Conservation (phyloP, 768 basidiomycete genomes). For the Suillus luteus region DNA sequence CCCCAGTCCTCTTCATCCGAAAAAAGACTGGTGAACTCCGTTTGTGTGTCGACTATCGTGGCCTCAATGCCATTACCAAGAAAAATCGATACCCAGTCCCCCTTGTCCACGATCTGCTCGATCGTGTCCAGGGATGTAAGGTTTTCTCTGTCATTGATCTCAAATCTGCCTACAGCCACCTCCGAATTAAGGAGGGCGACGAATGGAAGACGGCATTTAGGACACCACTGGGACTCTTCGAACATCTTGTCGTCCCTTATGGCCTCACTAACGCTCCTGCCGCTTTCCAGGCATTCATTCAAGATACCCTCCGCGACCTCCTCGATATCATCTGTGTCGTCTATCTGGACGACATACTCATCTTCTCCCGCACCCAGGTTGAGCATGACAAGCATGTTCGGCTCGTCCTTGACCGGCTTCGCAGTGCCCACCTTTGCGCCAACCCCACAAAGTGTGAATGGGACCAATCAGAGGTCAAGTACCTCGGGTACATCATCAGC, state of each 20-base stretch:
- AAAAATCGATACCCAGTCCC: constrained; percentile 39
- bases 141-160: constrained; percentile 40
- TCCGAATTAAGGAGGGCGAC: constrained; percentile 41
- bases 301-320: constrained; percentile 27
- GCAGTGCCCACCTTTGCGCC: too few relatives aligned
- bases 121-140: constrained; percentile 29
- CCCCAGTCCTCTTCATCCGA: constrained; percentile 37
- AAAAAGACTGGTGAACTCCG: constrained; percentile 31
- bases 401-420: too few relatives aligned
- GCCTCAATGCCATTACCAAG: constrained; percentile 37
- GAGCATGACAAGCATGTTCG: too few relatives aligned
- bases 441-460: too few relatives aligned
- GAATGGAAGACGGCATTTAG: constrained; percentile 46
- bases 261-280: constrained; percentile 43
- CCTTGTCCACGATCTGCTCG: constrained; percentile 34
- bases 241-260: constrained; percentile 41
- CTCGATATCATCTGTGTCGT: too few relatives aligned
- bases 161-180: constrained; percentile 37
- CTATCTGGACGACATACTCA: too few relatives aligned
- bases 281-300: constrained; percentile 44
- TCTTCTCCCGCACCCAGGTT: too few relatives aligned
- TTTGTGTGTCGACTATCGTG: constrained; percentile 35
- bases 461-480: too few relatives aligned
- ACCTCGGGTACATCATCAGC: too few relatives aligned
- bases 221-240: constrained; percentile 39